These are phyloP conservation scores for Dittrichia graveolens DNA, from an alignment of 129 eudicot species.

Conservation along the genomic window DNA sequence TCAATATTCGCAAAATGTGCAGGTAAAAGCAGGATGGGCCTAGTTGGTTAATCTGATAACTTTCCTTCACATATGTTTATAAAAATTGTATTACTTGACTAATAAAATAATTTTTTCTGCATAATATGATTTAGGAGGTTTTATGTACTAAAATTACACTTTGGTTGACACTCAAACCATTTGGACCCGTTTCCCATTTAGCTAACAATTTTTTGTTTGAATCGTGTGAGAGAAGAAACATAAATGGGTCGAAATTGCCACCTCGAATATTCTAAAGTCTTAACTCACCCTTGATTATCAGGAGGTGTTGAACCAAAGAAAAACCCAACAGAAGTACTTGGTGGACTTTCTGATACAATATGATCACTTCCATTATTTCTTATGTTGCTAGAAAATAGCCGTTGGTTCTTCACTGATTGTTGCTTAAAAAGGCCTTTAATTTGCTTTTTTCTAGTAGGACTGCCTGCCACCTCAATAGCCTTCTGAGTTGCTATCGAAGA, in stretches of 20 bases:
- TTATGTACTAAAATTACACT: neutral
- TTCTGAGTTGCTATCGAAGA: conserved; percentile 38
- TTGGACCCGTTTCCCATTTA: neutral
- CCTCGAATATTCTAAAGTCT: neutral
- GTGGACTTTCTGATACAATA: conserved; percentile 80
- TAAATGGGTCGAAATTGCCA: neutral
- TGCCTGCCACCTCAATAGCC: conserved; percentile 49
- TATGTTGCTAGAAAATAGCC: conserved; percentile 58
- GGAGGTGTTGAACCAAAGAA: conserved; percentile 98
- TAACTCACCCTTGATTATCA: conserved; percentile 74
- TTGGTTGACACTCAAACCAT: neutral
- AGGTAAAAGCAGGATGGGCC: neutral
- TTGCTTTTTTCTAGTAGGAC: conserved; percentile 65
- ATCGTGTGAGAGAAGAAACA: neutral
- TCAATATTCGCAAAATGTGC: neutral
- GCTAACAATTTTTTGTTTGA: neutral
- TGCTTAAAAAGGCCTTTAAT: conserved; percentile 60
- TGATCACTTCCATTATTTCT: conserved; percentile 55
- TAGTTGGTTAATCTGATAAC: neutral
- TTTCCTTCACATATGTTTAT: no score
- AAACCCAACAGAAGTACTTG: conserved; percentile 86
- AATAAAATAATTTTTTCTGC: neutral
- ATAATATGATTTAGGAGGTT: neutral
- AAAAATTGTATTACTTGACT: neutral
- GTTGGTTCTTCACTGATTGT: conserved; percentile 53